Evolutionary conservation across 495 filamentous ascomycete species (phyloP), one percentile per base, ranked within the genome.

Genomic region (Thozetella sp.): DNA sequence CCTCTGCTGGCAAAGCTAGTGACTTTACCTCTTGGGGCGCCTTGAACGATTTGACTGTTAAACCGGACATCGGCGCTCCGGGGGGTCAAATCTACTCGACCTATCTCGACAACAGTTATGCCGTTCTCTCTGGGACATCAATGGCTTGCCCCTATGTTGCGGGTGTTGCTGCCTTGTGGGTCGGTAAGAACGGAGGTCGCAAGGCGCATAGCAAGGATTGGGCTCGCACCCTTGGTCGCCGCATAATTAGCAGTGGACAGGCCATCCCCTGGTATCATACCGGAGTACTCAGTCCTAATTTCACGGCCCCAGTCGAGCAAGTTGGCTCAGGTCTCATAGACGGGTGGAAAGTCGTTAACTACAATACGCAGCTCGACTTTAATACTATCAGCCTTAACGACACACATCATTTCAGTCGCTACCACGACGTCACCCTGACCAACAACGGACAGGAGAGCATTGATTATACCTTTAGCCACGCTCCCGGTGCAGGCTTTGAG

Each of bases 61-160:
- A 80, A 54, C 75, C 82, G 0, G 74, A 81, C 45, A 63, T 81
- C 46, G 70, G 71, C 23, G 80, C 76, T 2, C 78, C 78, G 0
- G 83, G 82, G 22, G 73, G 73, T 3, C 65, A 76, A 26, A 84
- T 86, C 57, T 64, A 82, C 46, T 76, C 74, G 23, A 83, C 81
- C 2, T 76, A 68, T 24, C 61, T 63, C 15, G 54, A 76, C 10
- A 63, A 73, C 4, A 55, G 69, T 10, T 83, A 80, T 58, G 70
- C 64, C 2, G 63, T 79, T 0, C 59, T 78, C 3, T 73, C 66
- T 43, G 82, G 82, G 54, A 83, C 81, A 0, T 80, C 77, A 20
- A 81, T 85, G 81, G 75, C 82, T 3, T 72, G 77, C 17, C 80
- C 82, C 10, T 84, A 80, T 53, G 69, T 80, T 13, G 79, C 80